phyloP scores from a whole-genome alignment of 2,329 filamentous ascomycete genomes.

The Monilinia vaccinii-corymbosi region DNA sequence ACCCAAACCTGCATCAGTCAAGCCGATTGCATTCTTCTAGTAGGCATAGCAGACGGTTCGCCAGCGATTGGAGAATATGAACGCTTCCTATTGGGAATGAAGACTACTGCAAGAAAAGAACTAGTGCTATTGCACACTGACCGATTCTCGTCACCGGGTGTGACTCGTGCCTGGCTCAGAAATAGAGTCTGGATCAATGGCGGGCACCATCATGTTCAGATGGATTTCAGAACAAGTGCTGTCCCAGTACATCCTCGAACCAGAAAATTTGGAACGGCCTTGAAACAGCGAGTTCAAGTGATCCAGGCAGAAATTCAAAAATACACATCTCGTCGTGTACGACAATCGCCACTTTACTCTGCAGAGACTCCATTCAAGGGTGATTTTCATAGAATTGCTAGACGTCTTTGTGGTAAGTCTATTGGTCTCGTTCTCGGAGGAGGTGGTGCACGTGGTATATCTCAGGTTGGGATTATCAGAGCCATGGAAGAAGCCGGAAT shows the following conservation, averaged over 20 bases:
- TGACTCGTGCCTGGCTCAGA: slow-evolving; percentile 81
- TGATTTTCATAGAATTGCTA: slow-evolving; percentile 87
- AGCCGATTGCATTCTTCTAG: slow-evolving; percentile 89
- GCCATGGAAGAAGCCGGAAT: slow-evolving; percentile 95
- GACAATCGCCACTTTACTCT: slow-evolving; percentile 80
- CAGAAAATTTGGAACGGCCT: slow-evolving; percentile 70
- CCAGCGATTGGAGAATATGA: slow-evolving; percentile 93
- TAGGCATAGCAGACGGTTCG: slow-evolving; percentile 83
- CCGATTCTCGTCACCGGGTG: slow-evolving; percentile 72
- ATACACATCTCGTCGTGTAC: slow-evolving; percentile 88
- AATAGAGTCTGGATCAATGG: slow-evolving; percentile 98
- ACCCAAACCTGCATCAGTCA: slow-evolving; percentile 97
- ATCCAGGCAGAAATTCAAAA: slow-evolving; percentile 96
- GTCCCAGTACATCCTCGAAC: slow-evolving; percentile 68
- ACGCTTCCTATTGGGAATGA: slow-evolving; percentile 90
- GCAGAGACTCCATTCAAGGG: slow-evolving; percentile 90
- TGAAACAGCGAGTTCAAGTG: slow-evolving; percentile 90
- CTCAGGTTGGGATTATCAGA: slow-evolving; percentile 88
- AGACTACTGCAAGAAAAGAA: slow-evolving; percentile 90
- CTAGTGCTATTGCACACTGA: slow-evolving; percentile 84
- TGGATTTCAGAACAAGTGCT: slow-evolving; percentile 71
- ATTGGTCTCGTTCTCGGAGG: slow-evolving; percentile 91
- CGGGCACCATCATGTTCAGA: slow-evolving; percentile 94
- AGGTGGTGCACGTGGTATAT: slow-evolving; percentile 83
- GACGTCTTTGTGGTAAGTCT: slow-evolving; percentile 85